phyloP scores from a whole-genome alignment of 306 rosid genomes.

The Mucuna pruriens region DNA sequence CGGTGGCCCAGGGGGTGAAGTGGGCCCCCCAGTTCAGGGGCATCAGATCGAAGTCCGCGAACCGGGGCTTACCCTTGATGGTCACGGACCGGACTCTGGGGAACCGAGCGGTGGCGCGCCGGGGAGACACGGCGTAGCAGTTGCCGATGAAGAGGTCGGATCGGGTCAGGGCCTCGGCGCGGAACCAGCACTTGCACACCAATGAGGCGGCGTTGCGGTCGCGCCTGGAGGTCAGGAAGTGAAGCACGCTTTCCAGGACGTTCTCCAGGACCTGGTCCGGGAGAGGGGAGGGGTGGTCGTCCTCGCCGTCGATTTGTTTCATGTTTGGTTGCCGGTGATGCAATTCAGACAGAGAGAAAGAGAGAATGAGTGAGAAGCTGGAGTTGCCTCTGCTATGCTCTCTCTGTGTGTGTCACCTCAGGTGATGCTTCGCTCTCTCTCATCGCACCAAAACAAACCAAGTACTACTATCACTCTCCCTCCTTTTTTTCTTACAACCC shows the following conservation, averaged over 20 bases:
- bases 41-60: constrained; percentile 88
- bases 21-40: constrained; percentile 83
- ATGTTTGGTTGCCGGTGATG: background rate
- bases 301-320: too few relatives aligned
- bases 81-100: constrained; percentile 56
- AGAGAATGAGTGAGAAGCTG: too few relatives aligned
- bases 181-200: constrained; percentile 82
- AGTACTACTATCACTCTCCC: too few relatives aligned
- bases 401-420: too few relatives aligned
- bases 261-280: constrained; percentile 81
- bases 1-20: constrained; percentile 69
- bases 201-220: constrained; percentile 93
- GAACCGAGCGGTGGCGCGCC: constrained; percentile 68
- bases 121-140: constrained; percentile 77
- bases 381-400: too few relatives aligned
- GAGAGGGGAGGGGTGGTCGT: constrained; percentile 37
- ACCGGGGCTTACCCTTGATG: constrained; percentile 87
- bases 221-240: constrained; percentile 74
- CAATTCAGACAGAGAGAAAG: too few relatives aligned
- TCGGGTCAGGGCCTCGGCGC: constrained; percentile 86
- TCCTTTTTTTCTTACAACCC: too few relatives aligned
- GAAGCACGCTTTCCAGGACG: constrained; percentile 84
- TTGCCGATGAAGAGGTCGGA: constrained; percentile 85
- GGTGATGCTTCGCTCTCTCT: too few relatives aligned
- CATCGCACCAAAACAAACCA: too few relatives aligned